Conservation (phyloP, 108 stramenopile species). For the Nitzschia sp. region DNA sequence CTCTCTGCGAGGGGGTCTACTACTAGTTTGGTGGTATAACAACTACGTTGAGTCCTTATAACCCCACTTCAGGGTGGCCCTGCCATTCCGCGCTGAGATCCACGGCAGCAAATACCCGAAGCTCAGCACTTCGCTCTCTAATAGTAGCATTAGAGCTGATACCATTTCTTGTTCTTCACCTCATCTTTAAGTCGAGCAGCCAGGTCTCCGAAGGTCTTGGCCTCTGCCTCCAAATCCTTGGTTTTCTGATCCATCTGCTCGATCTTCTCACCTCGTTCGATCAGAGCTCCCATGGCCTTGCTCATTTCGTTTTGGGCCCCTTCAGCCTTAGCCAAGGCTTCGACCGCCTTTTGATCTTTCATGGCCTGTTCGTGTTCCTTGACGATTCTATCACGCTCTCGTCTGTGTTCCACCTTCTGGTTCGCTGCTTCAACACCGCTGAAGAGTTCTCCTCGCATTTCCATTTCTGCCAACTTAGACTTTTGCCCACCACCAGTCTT, state of each 20-base stretch:
- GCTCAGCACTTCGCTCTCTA: too few relatives aligned
- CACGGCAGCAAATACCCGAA: too few relatives aligned
- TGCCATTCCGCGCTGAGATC: too few relatives aligned
- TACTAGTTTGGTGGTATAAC: too few relatives aligned
- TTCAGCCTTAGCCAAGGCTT: constrained; percentile 34
- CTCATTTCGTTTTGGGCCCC: constrained; percentile 40
- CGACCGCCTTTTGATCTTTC: constrained; percentile 23
- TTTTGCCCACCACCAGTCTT: constrained; percentile 19
- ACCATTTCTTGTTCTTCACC: constrained; percentile 44
- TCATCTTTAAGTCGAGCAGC: constrained; percentile 46
- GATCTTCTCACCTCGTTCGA: constrained; percentile 48
- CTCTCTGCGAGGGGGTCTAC: too few relatives aligned
- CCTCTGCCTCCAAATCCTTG: constrained; percentile 34
- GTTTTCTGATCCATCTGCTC: constrained; percentile 38
- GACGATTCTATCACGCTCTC: constrained; percentile 20
- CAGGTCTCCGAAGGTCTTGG: constrained; percentile 27
- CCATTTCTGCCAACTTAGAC: constrained; percentile 25
- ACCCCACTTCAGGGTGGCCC: too few relatives aligned
- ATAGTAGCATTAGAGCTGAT: constrained; percentile 16
- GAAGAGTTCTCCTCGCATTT: constrained; percentile 39
- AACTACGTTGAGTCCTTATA: too few relatives aligned
- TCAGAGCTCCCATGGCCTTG: constrained; percentile 39
- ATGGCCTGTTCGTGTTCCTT: constrained; percentile 32
- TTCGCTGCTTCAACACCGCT: constrained; percentile 30
- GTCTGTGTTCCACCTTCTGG: constrained; percentile 17